Base-by-base conservation (phyloP, 129 eudicot genomes). In the Silybum marianum region DNA sequence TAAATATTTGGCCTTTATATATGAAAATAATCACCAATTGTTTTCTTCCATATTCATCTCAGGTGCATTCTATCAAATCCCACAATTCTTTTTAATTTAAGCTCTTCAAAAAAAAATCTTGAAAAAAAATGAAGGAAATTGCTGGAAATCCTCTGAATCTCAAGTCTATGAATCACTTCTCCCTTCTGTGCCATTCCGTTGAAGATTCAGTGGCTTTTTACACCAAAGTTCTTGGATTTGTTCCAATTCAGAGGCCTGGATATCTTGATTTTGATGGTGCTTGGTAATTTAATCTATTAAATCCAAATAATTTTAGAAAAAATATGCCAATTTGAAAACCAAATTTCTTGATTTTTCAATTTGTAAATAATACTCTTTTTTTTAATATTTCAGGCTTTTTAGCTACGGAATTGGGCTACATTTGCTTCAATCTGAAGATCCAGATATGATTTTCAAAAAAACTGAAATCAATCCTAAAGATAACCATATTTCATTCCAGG, bases 401-500 rank as follows among this genome's bases (percentile, higher is more conserved):
- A 81, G 93, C 75, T 92, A 88, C 74, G 98, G 98, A 69, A 89
- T 93, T 81, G 98, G 98, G 21, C 85, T 93, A 63, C 98, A 93
- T 89, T 76, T 93, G 46, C 72, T 93, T 80, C 94, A 89, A 82
- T 86, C 92, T 6, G 92, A 87, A 36, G 82, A 91, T 9, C 82
- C 91, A 1, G 77, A 93, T 6, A 74, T 40, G 2, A 36, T 88
- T 85, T 78, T 51, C 2, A 88, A 86, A 88, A 93, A 91, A 84
- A 80, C 74, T 25, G 93, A 81, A 72, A 93, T 93, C 66, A 89
- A 93, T 88, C 91, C 94, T 44, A 93, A 93, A 81, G 94, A 91
- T 72, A 88, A 89, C 62, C 98, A 91, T 62, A 93, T 93, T 58
- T 93, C 98, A 12, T 93, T 93, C 79, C 98, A 93, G 98, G 98